Conservation (phyloP, 495 filamentous ascomycete genomes). For the Trichoderma asperelloides region DNA sequence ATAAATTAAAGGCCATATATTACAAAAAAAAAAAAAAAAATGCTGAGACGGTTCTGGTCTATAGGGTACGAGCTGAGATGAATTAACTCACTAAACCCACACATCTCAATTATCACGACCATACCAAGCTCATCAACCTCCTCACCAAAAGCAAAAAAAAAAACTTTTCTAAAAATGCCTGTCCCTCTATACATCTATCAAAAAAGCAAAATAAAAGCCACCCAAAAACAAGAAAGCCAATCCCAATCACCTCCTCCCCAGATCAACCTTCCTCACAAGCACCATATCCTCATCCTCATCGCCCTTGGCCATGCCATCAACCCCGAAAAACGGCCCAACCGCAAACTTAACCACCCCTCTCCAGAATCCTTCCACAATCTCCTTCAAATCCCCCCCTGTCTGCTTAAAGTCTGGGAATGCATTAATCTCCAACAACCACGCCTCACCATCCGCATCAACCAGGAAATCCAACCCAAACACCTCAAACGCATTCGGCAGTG, state of each 20-base stretch:
- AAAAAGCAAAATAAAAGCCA: neutral
- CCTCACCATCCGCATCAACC: slow-evolving; percentile 53
- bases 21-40: too few species aligned
- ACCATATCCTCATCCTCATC: slow-evolving; percentile 18
- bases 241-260: slow-evolving; percentile 19
- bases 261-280: slow-evolving; percentile 24
- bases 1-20: too few species aligned
- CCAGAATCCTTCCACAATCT: slow-evolving; percentile 67
- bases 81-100: too few species aligned
- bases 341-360: slow-evolving; percentile 58
- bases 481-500: slow-evolving; percentile 80
- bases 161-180: neutral
- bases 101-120: too few species aligned
- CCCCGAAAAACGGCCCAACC: slow-evolving; percentile 34
- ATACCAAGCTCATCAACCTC: too few species aligned
- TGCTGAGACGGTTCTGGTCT: too few species aligned
- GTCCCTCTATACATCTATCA: neutral
- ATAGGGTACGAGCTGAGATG: too few species aligned
- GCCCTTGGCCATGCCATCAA: slow-evolving; percentile 2
- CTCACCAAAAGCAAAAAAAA: too few species aligned
- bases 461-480: slow-evolving; percentile 88
- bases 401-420: slow-evolving; percentile 92
- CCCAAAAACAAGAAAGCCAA: neutral
- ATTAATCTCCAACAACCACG: slow-evolving; percentile 87
- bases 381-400: slow-evolving; percentile 65